Percentiles rank a stretch among this genome's conserved stretches.
Conservation (phyloP, 495 filamentous ascomycete genomes). For the Daldinia childiae region DNA sequence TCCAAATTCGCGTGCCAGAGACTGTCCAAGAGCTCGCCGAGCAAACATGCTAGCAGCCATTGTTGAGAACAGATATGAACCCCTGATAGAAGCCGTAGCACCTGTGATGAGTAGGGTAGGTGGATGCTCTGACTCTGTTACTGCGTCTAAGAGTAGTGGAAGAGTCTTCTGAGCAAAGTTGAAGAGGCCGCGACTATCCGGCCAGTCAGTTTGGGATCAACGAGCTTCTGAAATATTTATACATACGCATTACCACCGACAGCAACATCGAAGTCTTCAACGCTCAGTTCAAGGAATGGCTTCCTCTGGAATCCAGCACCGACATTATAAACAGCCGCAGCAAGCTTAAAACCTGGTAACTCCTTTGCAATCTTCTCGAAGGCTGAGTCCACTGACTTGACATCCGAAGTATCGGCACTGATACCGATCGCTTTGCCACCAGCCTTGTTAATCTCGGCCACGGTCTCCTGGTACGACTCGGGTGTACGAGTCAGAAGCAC, state of each 20-base stretch:
- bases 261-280: slow-evolving; percentile 69
- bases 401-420: slow-evolving; percentile 74
- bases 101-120: slow-evolving; percentile 89
- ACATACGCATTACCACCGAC: slow-evolving; percentile 70
- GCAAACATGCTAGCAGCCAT: slow-evolving; percentile 88
- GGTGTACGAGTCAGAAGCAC: slow-evolving; percentile 77
- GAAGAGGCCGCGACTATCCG: slow-evolving; percentile 72
- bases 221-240: background rate
- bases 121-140: slow-evolving; percentile 64
- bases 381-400: slow-evolving; percentile 68
- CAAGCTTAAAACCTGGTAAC: slow-evolving; percentile 62
- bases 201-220: background rate
- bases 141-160: slow-evolving; percentile 71
- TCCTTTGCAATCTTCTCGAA: slow-evolving; percentile 72
- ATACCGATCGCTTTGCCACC: slow-evolving; percentile 82
- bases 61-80: slow-evolving; percentile 72
- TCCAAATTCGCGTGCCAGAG: slow-evolving; percentile 85
- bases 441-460: slow-evolving; percentile 73
- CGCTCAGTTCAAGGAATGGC: slow-evolving; percentile 79
- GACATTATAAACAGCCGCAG: slow-evolving; percentile 88
- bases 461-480: slow-evolving; percentile 70
- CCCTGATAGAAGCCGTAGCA: slow-evolving; percentile 82
- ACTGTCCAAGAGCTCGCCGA: slow-evolving; percentile 77
- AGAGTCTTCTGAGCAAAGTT: slow-evolving; percentile 78
- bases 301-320: slow-evolving; percentile 73